phyloP scores from a whole-genome alignment of 2,329 filamentous ascomycete genomes.

The Sarocladiaceae sp. region DNA sequence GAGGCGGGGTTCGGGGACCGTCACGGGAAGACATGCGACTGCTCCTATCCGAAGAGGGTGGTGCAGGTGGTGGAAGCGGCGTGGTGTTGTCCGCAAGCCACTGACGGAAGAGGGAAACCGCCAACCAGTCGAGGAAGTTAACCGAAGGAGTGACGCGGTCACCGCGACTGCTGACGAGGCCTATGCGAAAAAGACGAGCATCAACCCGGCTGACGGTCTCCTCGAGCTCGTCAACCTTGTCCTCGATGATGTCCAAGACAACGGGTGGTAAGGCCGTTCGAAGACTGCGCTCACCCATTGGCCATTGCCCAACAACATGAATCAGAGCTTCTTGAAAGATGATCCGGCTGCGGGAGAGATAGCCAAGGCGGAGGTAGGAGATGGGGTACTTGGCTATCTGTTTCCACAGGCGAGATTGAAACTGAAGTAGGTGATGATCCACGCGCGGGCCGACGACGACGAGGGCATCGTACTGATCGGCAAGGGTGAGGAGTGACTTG shows the following conservation, averaged over 20 bases:
- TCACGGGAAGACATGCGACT: constrained; percentile 19
- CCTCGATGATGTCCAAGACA: constrained; percentile 85
- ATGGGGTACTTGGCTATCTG: constrained; percentile 96
- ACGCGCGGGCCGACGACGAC: constrained; percentile 82
- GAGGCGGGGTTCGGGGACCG: constrained; percentile 26
- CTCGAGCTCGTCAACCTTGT: constrained; percentile 88
- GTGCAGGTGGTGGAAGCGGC: constrained; percentile 44
- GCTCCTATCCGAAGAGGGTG: constrained; percentile 18
- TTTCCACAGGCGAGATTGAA: constrained; percentile 86
- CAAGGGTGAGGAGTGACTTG: constrained; percentile 79
- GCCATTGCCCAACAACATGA: constrained; percentile 94
- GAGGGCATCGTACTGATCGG: constrained; percentile 92
- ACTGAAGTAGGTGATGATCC: constrained; percentile 89
- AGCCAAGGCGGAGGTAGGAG: constrained; percentile 84
- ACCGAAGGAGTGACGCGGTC: constrained; percentile 76
- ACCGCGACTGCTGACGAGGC: constrained; percentile 69
- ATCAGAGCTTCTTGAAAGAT: constrained; percentile 85
- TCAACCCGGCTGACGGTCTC: constrained; percentile 77
- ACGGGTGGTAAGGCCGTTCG: constrained; percentile 64
- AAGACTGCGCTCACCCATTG: constrained; percentile 69
- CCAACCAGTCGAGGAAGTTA: constrained; percentile 84
- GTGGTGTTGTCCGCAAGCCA: constrained; percentile 90
- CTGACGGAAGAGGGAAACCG: constrained; percentile 79
- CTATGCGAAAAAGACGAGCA: constrained; percentile 73
- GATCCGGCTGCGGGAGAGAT: constrained; percentile 73